phyloP scores from a whole-genome alignment of 345 rosid species.

The Cardamine resedifolia region DNA sequence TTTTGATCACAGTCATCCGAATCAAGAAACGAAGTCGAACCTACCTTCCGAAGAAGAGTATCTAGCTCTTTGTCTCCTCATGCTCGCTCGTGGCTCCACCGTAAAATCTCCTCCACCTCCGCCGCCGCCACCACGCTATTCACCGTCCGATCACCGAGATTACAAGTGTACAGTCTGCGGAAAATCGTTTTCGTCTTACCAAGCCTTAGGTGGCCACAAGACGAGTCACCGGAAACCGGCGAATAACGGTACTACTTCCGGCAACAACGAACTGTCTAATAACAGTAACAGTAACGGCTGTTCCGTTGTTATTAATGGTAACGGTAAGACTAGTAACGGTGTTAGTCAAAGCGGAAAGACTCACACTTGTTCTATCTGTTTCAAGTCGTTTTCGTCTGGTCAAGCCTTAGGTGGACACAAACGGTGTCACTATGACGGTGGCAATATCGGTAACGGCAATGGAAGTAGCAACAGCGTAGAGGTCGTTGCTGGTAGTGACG shows the following conservation, averaged over 20 bases:
- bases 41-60: conserved; percentile 76
- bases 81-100: conserved; percentile 80
- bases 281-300: conserved; percentile 26
- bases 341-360: conserved; percentile 40
- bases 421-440: conserved; percentile 71
- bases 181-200: conserved; percentile 75
- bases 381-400: conserved; percentile 66
- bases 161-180: conserved; percentile 79
- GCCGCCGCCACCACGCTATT: conserved; percentile 9
- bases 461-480: conserved; percentile 26
- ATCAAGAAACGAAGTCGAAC: conserved; percentile 31
- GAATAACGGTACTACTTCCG: neutral
- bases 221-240: conserved; percentile 79
- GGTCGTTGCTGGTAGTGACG: conserved; percentile 31
- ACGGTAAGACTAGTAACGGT: conserved; percentile 4
- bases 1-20: conserved; percentile 27
- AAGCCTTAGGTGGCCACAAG: conserved; percentile 93
- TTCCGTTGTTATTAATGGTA: conserved; percentile 14
- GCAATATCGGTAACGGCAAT: conserved; percentile 24
- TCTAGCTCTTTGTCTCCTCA: conserved; percentile 89
- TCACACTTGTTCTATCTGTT: conserved; percentile 66
- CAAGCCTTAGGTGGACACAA: conserved; percentile 87
- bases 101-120: conserved; percentile 10
- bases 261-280: conserved; percentile 37
- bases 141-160: conserved; percentile 33